Evolutionary conservation across 2,329 filamentous ascomycete species (phyloP).

Genomic region (Aspergillus glaucus): DNA sequence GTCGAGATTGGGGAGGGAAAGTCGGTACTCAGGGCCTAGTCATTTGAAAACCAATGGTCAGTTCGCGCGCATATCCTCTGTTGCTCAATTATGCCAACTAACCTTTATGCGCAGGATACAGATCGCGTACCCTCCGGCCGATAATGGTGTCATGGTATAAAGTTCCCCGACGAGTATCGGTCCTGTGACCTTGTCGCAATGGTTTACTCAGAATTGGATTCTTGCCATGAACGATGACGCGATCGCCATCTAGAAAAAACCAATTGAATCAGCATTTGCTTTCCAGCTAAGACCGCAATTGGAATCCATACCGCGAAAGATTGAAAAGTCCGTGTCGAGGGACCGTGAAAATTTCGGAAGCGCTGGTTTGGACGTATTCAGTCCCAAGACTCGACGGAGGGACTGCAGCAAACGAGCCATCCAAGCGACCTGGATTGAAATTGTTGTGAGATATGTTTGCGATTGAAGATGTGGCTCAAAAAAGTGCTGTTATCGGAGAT

Average conservation of each 20-base stretch:
- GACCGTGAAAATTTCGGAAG: constrained; percentile 17
- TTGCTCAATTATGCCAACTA: constrained; percentile 4
- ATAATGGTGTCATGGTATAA: constrained; percentile 54
- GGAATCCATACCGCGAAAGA: constrained; percentile 28
- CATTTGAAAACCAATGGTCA: constrained; percentile 3
- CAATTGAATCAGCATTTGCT: background rate
- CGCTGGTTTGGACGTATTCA: constrained; percentile 11
- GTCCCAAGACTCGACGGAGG: constrained; percentile 25
- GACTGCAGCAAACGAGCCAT: constrained; percentile 33
- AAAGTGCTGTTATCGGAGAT: too few relatives aligned
- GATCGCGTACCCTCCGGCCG: constrained; percentile 54
- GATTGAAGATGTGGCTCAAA: too few relatives aligned
- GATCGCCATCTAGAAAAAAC: constrained; percentile 35
- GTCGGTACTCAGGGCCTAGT: constrained; percentile 44
- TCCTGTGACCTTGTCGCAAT: constrained; percentile 32
- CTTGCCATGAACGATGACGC: constrained; percentile 35
- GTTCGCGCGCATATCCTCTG: background rate
- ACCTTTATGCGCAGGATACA: constrained; percentile 51
- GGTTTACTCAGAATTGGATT: constrained; percentile 37
- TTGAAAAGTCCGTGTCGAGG: constrained; percentile 33
- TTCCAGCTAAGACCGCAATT: background rate
- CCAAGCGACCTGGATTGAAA: constrained; percentile 6
- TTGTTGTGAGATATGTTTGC: background rate
- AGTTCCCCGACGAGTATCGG: constrained; percentile 28
- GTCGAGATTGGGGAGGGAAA: constrained; percentile 62